Evolutionary conservation across 352 stramenopile species (phyloP).

Genomic region (Phytophthora citrophthora): DNA sequence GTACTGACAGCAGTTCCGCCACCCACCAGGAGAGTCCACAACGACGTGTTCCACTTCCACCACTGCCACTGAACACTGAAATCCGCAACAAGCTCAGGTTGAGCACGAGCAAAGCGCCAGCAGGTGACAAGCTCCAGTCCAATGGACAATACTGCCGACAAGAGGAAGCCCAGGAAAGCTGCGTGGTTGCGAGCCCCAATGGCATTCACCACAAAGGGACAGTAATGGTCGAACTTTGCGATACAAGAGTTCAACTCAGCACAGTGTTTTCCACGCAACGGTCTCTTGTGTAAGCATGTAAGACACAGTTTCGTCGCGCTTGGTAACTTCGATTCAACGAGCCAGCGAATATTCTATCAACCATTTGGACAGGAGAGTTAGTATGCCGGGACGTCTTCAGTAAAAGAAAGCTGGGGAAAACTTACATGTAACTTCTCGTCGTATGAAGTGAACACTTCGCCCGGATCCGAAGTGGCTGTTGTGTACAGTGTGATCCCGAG

Average conservation of each 20-base stretch:
- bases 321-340: slow-evolving; percentile 79
- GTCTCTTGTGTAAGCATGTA: slow-evolving; percentile 78
- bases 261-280: slow-evolving; percentile 80
- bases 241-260: slow-evolving; percentile 82
- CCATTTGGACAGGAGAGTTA: neutral
- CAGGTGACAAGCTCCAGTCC: slow-evolving; percentile 50
- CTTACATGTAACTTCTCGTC: slow-evolving; percentile 69
- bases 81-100: slow-evolving; percentile 35
- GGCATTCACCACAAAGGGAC: slow-evolving; percentile 91
- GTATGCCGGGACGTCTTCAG: neutral
- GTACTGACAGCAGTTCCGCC: neutral
- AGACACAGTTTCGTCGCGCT: slow-evolving; percentile 81
- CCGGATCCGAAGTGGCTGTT: slow-evolving; percentile 58
- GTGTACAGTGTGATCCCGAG: slow-evolving; percentile 66
- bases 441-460: slow-evolving; percentile 72
- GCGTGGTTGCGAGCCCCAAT: slow-evolving; percentile 95
- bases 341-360: slow-evolving; percentile 62
- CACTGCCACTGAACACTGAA: slow-evolving; percentile 43
- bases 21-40: slow-evolving; percentile 17
- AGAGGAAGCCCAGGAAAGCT: slow-evolving; percentile 94
- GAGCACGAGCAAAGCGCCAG: slow-evolving; percentile 48
- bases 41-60: slow-evolving; percentile 35
- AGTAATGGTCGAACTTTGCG: slow-evolving; percentile 88
- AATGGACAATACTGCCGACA: slow-evolving; percentile 69
- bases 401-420: neutral